A percentile compares a stretch with the other conserved stretches of the same genome.
Conservation (phyloP, 331 rosid genomes). For the Quercus phellos region DNA sequence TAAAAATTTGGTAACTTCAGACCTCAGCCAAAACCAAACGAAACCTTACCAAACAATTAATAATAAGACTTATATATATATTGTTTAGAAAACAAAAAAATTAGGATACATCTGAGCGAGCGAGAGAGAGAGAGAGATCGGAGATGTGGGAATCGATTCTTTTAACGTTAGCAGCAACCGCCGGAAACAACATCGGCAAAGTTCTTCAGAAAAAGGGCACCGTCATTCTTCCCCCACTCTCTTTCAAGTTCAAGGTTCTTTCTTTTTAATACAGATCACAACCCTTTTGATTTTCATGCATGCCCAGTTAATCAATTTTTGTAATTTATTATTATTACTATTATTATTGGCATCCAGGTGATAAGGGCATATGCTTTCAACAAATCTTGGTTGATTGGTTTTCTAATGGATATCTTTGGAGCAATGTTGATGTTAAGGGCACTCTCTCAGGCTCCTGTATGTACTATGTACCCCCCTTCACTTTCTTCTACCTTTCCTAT, state of each 20-base stretch:
- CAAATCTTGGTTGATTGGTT: constrained; percentile 75
- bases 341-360: constrained; percentile 45
- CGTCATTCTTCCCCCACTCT: constrained; percentile 84
- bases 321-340: not conserved
- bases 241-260: constrained; percentile 72
- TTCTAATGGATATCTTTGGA: constrained; percentile 91
- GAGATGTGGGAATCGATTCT: constrained; percentile 78
- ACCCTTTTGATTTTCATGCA: not conserved
- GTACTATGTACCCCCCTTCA: constrained; percentile 16
- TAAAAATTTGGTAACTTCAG: too few species aligned
- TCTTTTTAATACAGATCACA: not conserved
- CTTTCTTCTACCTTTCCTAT: not conserved
- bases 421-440: constrained; percentile 93
- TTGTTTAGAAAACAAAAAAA: too few species aligned
- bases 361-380: constrained; percentile 84
- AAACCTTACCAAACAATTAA: too few species aligned
- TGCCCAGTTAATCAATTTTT: too few species aligned
- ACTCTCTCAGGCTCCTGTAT: constrained; percentile 89
- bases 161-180: constrained; percentile 75
- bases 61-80: too few species aligned
- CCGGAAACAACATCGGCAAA: constrained; percentile 93
- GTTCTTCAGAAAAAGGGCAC: constrained; percentile 91
- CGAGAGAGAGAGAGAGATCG: too few species aligned
- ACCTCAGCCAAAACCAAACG: too few species aligned
- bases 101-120: too few species aligned